These are phyloP conservation scores for Thermomucor indicae-seudaticae DNA, from an alignment of 371 early-diverging fungal genomes.

Conservation along the genomic window DNA sequence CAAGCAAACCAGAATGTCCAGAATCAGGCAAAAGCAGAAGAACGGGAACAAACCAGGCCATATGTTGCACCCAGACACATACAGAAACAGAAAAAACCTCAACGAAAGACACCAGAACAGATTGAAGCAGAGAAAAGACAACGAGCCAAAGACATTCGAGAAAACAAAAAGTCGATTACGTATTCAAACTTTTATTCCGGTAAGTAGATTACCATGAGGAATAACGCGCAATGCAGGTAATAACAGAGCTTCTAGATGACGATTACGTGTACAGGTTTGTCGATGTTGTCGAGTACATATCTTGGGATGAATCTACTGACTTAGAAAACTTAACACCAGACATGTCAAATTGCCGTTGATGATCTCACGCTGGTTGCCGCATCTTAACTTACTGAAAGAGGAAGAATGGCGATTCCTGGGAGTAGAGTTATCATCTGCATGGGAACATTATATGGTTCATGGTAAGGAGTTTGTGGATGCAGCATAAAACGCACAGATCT, in stretches of 20 bases:
- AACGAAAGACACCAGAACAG: constrained; percentile 7
- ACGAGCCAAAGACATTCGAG: constrained; percentile 6
- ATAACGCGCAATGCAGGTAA: neutral
- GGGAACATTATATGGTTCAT: constrained; percentile 18
- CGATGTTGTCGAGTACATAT: neutral
- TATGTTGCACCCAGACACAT: no score
- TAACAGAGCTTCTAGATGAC: constrained; percentile 5
- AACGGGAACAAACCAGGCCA: no score
- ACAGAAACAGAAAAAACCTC: neutral
- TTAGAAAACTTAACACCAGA: neutral
- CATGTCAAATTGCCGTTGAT: constrained; percentile 10
- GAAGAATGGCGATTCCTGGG: constrained; percentile 10
- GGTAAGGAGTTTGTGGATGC: constrained; percentile 5
- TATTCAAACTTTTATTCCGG: constrained; percentile 9
- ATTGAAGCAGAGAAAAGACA: constrained; percentile 3
- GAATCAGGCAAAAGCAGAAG: no score
- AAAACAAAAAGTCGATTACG: neutral
- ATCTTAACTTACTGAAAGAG: neutral
- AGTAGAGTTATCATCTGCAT: constrained; percentile 4
- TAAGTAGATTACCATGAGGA: neutral
- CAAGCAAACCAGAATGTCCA: no score
- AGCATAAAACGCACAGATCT: neutral
- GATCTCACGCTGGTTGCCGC: constrained; percentile 9
- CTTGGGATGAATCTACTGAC: neutral
- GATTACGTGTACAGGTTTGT: constrained; percentile 10